These are phyloP conservation scores for Nakazawaea anatomiae DNA, from an alignment of 805 yeast genomes.

Conservation along the genomic window DNA sequence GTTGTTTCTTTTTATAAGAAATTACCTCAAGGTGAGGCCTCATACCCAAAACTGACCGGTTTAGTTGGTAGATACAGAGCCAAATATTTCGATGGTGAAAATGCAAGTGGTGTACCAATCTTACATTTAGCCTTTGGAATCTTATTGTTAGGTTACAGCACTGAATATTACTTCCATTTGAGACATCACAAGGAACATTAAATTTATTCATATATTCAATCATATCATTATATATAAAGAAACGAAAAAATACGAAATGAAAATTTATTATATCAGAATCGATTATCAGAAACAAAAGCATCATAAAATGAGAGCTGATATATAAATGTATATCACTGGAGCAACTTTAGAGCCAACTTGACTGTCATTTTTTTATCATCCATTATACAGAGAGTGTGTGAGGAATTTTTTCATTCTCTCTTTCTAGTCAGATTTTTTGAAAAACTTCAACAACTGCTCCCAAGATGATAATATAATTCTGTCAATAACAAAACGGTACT, in stretches of 20 bases:
- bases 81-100: slow-evolving; percentile 78
- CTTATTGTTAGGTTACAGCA: slow-evolving; percentile 75
- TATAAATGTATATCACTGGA: too few species aligned
- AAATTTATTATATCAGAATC: background rate
- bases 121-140: slow-evolving; percentile 68
- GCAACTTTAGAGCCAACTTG: too few species aligned
- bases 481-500: too few species aligned
- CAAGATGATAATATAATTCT: too few species aligned
- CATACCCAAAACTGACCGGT: slow-evolving; percentile 63
- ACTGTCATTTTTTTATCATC: too few species aligned
- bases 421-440: too few species aligned
- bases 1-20: slow-evolving; percentile 95
- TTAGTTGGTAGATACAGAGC: slow-evolving; percentile 76
- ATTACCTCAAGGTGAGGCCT: slow-evolving; percentile 90
- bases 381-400: too few species aligned
- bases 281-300: background rate
- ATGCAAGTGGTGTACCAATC: slow-evolving; percentile 79
- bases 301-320: background rate
- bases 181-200: slow-evolving; percentile 45
- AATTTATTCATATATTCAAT: background rate
- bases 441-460: too few species aligned
- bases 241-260: background rate
- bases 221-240: background rate
- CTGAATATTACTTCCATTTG: slow-evolving; percentile 91
- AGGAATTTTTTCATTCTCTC: too few species aligned